phyloP scores from a whole-genome alignment of 2,329 filamentous ascomycete genomes.

The Helotiales sp. region DNA sequence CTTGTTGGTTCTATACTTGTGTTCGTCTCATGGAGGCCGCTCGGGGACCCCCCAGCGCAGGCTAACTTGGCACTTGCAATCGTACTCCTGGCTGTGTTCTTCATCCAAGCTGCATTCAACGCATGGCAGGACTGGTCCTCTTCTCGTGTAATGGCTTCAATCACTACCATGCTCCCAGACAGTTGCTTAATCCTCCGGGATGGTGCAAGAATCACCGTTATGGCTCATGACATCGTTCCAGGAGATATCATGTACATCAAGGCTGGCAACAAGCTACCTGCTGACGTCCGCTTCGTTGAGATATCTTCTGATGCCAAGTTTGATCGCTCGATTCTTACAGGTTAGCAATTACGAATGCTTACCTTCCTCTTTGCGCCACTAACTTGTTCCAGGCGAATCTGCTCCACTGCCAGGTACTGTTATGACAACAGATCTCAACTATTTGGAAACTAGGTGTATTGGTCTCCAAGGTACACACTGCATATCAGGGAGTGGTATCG shows the following conservation, averaged over 20 bases:
- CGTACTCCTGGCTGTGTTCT: conserved; percentile 72
- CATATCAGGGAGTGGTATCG: conserved; percentile 68
- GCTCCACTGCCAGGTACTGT: conserved; percentile 66
- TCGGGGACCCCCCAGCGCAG: conserved; percentile 71
- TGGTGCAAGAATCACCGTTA: conserved; percentile 53
- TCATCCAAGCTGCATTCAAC: conserved; percentile 72
- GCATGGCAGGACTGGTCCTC: conserved; percentile 78
- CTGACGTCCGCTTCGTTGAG: conserved; percentile 73
- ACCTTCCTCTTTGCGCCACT: not conserved
- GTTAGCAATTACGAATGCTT: conserved; percentile 50
- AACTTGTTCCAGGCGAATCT: conserved; percentile 59
- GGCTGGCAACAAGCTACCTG: conserved; percentile 74
- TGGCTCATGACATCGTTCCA: conserved; percentile 68
- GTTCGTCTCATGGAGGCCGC: conserved; percentile 77
- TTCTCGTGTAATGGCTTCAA: conserved; percentile 77
- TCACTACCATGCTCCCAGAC: conserved; percentile 80
- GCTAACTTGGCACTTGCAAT: conserved; percentile 77
- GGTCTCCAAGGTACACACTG: conserved; percentile 82
- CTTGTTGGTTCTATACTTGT: conserved; percentile 72
- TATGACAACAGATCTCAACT: conserved; percentile 72
- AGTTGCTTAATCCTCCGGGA: conserved; percentile 69
- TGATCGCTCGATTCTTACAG: conserved; percentile 74
- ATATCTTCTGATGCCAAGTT: conserved; percentile 73
- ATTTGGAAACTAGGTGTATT: conserved; percentile 77
- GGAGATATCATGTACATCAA: conserved; percentile 73